Base-by-base conservation (phyloP, 352 stramenopile genomes). In the Phytophthora capsici region DNA sequence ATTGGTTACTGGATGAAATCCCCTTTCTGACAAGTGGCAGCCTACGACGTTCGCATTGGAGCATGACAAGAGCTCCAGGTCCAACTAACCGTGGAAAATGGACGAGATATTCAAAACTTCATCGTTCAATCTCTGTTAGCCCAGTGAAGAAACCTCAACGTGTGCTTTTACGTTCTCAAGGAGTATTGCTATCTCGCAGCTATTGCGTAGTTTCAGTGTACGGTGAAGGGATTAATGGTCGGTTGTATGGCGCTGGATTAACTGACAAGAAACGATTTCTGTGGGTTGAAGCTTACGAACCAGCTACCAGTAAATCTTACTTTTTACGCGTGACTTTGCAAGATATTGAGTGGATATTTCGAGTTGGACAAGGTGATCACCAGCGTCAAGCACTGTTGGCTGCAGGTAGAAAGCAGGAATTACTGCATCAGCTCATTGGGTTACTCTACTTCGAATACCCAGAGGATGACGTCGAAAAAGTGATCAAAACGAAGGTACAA, bases 381-480 rank as follows among this genome's bases (percentile, higher is more conserved):
- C 28, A 66, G 9, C 69, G 80, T 4, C 60, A 66, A 26, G 73
- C 81, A 25, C 55, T 87, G 1, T 59, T 93, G 6, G 71, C 66
- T 1, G 63, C 84, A 12, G 84, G 84, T 0, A 75, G 66, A 43
- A 93, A 93, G 43, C 69, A 85, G 25, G 56, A 69, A 14, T 51
- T 93, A 23, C 56, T 90, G 9, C 65, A 63, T 12, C 78, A 85
- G 25, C 69, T 93, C 41, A 69, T 89, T 13, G 45, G 66, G 14
- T 69, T 93, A 38, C 59, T 93, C 22, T 93, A 78, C 65, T 91
- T 93, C 43, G 51, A 85, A 9, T 90, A 93, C 36, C 76, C 71
- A 4, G 45, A 34, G 3, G 28, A 66, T 1, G 6, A 26, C 13
- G 37, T 37, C 32, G 36, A 20, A 16, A 32, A 10, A 23, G 37